Conservation (phyloP, 225 moss, liverwort and hornwort species). For the Pseudisothecium myosuroides region DNA sequence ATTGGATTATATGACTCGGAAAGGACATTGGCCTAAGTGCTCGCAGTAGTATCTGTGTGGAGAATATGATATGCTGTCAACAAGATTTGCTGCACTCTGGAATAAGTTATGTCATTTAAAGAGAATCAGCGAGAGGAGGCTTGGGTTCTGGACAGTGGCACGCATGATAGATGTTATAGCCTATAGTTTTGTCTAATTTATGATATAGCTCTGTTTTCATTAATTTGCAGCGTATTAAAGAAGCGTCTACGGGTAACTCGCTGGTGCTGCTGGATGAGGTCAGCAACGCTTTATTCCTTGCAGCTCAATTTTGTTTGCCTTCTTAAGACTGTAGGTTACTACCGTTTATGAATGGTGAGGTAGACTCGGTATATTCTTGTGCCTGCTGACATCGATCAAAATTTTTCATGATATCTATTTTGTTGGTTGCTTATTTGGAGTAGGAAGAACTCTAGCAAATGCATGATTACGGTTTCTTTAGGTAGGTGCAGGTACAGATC, state of each 20-base stretch:
- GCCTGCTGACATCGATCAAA: not conserved
- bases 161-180: not conserved
- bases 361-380: not conserved
- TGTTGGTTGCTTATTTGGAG: not conserved
- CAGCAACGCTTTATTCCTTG: not conserved
- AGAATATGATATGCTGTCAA: not conserved
- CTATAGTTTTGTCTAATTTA: not conserved
- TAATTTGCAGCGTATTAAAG: conserved; percentile 40
- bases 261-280: conserved; percentile 88
- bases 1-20: not conserved
- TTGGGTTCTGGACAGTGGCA: not conserved
- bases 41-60: not conserved
- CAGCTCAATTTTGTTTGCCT: not conserved
- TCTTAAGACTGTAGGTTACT: not conserved
- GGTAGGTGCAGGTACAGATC: conserved; percentile 98
- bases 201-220: not conserved
- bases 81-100: not conserved
- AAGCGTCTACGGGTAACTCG: conserved; percentile 47
- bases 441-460: not conserved
- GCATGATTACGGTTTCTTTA: conserved; percentile 6
- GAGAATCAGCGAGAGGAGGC: not conserved
- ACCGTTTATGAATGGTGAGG: not conserved
- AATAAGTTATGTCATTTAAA: not conserved
- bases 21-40: not conserved
- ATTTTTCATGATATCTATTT: not conserved